Conservation (phyloP, 345 rosid species). For the Heritiera littoralis region DNA sequence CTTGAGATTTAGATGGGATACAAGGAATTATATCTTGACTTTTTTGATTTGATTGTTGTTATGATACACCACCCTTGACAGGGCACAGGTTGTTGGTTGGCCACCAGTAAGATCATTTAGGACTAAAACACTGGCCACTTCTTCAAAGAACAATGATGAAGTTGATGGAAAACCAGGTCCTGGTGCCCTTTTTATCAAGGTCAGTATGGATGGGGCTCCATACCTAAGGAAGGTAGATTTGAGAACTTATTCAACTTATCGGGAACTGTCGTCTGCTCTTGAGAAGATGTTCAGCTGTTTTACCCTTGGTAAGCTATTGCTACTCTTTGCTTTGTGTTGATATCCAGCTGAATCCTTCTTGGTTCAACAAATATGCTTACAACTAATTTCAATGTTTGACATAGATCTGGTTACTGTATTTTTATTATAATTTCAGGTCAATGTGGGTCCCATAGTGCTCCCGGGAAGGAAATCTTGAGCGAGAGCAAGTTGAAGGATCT, state of each 20-base stretch:
- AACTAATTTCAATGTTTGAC: background rate
- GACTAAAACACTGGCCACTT: constrained; percentile 66
- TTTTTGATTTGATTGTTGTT: constrained; percentile 2
- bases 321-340: constrained; percentile 7
- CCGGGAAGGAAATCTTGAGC: constrained; percentile 62
- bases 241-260: constrained; percentile 64
- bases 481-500: constrained; percentile 80
- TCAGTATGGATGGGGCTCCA: constrained; percentile 97
- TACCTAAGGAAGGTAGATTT: constrained; percentile 88
- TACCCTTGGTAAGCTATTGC: constrained; percentile 65
- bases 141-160: constrained; percentile 78
- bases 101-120: constrained; percentile 84
- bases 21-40: background rate
- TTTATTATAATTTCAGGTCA: constrained; percentile 54
- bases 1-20: background rate
- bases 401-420: constrained; percentile 12
- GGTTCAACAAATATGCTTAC: background rate
- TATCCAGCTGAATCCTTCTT: background rate
- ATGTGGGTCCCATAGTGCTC: constrained; percentile 64
- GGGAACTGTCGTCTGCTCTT: constrained; percentile 73
- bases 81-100: constrained; percentile 97
- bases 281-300: constrained; percentile 96
- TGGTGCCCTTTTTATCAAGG: constrained; percentile 66
- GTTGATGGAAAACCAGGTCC: constrained; percentile 82
- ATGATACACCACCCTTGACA: constrained; percentile 32